Percentiles rank a stretch among this genome's conserved stretches.
These are phyloP conservation scores for Pelargonium australe DNA, from an alignment of 441 rosid species.

Conservation along the genomic window DNA sequence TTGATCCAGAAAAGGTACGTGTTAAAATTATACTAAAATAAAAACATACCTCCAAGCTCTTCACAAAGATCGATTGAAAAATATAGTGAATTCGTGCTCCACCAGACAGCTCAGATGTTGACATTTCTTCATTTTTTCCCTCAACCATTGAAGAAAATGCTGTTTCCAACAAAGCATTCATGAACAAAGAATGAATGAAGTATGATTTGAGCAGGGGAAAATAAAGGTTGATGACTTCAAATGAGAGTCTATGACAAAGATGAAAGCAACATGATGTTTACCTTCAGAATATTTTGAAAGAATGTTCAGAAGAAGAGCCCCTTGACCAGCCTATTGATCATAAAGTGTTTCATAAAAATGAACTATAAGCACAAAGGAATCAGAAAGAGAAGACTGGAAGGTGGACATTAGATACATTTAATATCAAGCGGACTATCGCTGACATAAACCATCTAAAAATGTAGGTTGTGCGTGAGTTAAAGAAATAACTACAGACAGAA, in stretches of 20 bases:
- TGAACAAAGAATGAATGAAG: neutral
- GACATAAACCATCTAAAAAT: neutral
- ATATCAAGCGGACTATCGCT: neutral
- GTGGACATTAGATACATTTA: neutral
- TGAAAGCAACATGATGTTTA: constrained; percentile 23
- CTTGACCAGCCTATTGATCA: constrained; percentile 81
- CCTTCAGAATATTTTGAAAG: constrained; percentile 93
- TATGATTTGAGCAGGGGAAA: neutral
- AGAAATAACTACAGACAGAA: neutral
- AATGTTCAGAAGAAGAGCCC: constrained; percentile 88
- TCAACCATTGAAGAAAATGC: constrained; percentile 80
- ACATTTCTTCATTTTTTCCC: constrained; percentile 85
- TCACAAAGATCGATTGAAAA: constrained; percentile 77
- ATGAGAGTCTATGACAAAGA: neutral
- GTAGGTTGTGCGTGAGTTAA: neutral
- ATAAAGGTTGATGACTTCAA: neutral
- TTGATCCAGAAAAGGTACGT: too few relatives aligned
- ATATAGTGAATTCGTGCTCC: constrained; percentile 89
- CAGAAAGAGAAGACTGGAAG: neutral
- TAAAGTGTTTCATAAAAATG: constrained; percentile 13
- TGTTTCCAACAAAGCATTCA: constrained; percentile 33
- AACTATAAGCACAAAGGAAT: neutral
- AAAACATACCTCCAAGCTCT: constrained; percentile 65
- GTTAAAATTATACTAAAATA: too few relatives aligned
- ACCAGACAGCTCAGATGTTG: constrained; percentile 79